Evolutionary conservation across 495 filamentous ascomycete species (phyloP), one percentile per base, ranked within the genome.

Genomic region (Aspergillus taichungensis): DNA sequence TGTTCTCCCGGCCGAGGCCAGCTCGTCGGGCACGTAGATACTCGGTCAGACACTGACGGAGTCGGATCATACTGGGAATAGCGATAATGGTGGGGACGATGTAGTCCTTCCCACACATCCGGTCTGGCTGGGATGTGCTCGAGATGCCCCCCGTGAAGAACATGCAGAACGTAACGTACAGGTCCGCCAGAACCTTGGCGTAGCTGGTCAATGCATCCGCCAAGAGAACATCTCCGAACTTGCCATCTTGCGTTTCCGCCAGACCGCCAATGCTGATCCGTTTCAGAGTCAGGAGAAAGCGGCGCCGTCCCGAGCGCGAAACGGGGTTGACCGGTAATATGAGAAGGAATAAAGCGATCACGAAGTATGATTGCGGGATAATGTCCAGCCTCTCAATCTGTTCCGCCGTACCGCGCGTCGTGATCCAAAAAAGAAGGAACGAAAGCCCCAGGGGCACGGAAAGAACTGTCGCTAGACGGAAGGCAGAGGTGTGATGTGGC

Each of bases 161-260:
- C 88, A 95, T 94, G 76, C 88, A 96, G 34, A 85, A 67, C 29
- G 82, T 79, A 39, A 95, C 80, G 59, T 84, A 92, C n/a, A 95
- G 66, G 61, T 97, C 94, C 4, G 81, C 90, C 2, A 96, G 69
- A 24, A 95, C 81, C 54, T 89, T 94, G 35, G 92, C 83, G 61
- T 97, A 98, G 51, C 85, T 91, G 7, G 92, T 98, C 47, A 98
- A 66, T 30, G 84, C 90, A 74, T 98, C 92, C 6, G 92, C 89
- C n/a, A 97, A 74, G 34, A 98, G 68, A 44, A 97, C 83, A 58
- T 98, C 92, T 34, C 86, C 88, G 55, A 98, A 98, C 56, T 90
- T 94, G 32, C 87, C 87, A 67, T 89, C 80, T 40, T 84, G 77
- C 6, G 82, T 62, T 60, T 86, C 79, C 7, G 88, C 87, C n/a